Base-by-base conservation (phyloP, 2,329 filamentous ascomycete genomes). In the Xylariaceae sp. region DNA sequence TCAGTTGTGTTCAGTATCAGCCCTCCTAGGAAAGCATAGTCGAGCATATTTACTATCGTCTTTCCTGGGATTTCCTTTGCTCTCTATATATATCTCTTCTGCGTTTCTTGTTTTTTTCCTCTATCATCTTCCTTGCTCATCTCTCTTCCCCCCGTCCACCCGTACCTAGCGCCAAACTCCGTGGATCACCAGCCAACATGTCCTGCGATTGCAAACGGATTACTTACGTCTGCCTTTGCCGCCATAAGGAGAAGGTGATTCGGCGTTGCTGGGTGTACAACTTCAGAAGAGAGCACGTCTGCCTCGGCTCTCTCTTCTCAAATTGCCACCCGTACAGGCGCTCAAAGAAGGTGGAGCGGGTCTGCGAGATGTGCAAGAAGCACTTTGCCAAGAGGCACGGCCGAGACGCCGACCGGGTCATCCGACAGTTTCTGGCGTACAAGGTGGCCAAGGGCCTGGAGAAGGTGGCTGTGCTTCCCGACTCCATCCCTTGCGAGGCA, bases 401-500 rank as follows among this genome's bases (percentile, higher is more conserved):
- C 6, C 3, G 14, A 8, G 27, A 31, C 5, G 41, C 38, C 24
- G 26, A 39, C 10, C 4, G 26, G 15, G 39, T 49, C 23, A 40
- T 43, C 27, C 22, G 41, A 15, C 36, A 28, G 10, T 55, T 52
- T 35, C 34, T 55, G 13, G 35, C 37, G 17, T 53, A 49, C 21
- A 54, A 55, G 36, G 33, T 40, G 12, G 13, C 24, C 3, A 43
- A 29, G 6, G 46, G 49, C 9, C 34, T 44, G 30, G 21, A 10
- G 1, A 42, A 29, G 17, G 31, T 32, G 26, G 23, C 32, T 13
- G 31, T 52, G n/a, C 42, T 48, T 12, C 51, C 49, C 5, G 22
- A 28, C 2, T 33, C 34, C 9, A 26, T 55, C 1, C 38, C 46
- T 5, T 28, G 25, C 5, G 32, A 38, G 12, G 35, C 29, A 4